Base-by-base conservation (phyloP, 2,329 filamentous ascomycete species). In the Tolypocladium tropicale region DNA sequence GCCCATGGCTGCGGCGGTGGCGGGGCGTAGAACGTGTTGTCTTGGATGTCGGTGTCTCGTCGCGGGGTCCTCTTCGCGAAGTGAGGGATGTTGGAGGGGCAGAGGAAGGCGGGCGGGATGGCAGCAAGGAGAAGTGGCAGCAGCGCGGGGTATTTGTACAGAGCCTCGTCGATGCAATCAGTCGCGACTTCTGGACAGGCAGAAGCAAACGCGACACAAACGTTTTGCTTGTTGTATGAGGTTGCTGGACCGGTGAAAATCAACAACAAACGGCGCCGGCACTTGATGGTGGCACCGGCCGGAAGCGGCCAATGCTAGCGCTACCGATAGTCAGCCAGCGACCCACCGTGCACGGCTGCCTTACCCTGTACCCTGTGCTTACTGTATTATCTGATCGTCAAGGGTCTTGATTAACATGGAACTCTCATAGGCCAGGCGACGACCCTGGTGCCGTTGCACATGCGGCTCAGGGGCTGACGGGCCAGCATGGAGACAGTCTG, bases 1-100 rank as follows among this genome's bases (percentile, higher is more conserved):
- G 43, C 55, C 55, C 55, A 56, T 56, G 36, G 25, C 9, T 53
- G 52, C 52, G n/a, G n/a, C n/a, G 18, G 36, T 39, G 52, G 37
- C 14, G 25, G 23, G 9, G 37, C 16, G n/a, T 9, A 6, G 2
- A 21, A 16, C 16, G 14, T 2, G 14, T 30, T 30, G 43, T 48
- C 43, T 48, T 30, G 43, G 43, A 30, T 30, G 25, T 30, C 6
- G 43, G 16, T 3, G 25, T 18, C 6, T n/a, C 9, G 43, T 48
- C 43, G 43, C 43, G 25, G 43, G 39, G 21, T 43, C 39, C 9
- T 11, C 37, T n/a, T n/a, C n/a, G n/a, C n/a, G n/a, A n/a, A n/a
- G n/a, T n/a, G n/a, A n/a, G n/a, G 16, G 9, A 16, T 6, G 41
- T 23, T 46, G 41, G 41, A 46, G 23, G 23, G n/a, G 43, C 10